phyloP scores from a whole-genome alignment of 768 basidiomycete genomes.

The Boletus rufocinnamomeus region DNA sequence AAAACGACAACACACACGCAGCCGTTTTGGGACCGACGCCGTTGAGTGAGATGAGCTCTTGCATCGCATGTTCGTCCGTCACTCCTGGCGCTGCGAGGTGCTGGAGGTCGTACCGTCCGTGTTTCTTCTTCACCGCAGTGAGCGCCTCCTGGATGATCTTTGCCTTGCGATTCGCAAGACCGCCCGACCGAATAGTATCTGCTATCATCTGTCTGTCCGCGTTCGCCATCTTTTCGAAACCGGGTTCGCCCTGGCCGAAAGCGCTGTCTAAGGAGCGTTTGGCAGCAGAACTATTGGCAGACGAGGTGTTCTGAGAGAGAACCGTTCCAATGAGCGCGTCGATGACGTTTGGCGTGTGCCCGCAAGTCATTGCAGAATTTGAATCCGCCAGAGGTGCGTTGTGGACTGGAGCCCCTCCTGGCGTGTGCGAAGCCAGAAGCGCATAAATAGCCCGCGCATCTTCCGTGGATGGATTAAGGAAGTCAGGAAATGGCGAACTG shows the following conservation, averaged over 20 bases:
- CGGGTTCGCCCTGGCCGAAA: slow-evolving; percentile 48
- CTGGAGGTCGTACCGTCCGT: slow-evolving; percentile 59
- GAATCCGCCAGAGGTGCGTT: slow-evolving; percentile 21
- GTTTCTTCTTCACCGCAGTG: slow-evolving; percentile 42
- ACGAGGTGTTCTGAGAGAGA: slow-evolving; percentile 61
- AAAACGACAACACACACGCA: slow-evolving; percentile 62
- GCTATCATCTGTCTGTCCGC: slow-evolving; percentile 46
- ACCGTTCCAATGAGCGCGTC: slow-evolving; percentile 60
- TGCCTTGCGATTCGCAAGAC: slow-evolving; percentile 62
- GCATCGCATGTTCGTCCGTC: slow-evolving; percentile 54
- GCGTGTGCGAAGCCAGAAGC: slow-evolving; percentile 43
- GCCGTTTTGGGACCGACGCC: slow-evolving; percentile 68
- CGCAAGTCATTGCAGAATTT: slow-evolving; percentile 49
- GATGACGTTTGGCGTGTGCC: slow-evolving; percentile 52
- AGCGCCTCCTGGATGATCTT: slow-evolving; percentile 53
- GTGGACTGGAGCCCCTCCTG: slow-evolving; percentile 34
- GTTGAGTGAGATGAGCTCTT: slow-evolving; percentile 53
- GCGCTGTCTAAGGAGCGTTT: slow-evolving; percentile 47
- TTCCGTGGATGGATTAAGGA: slow-evolving; percentile 43
- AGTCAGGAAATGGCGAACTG: slow-evolving; percentile 51
- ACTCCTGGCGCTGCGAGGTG: slow-evolving; percentile 42
- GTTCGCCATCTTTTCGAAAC: slow-evolving; percentile 49
- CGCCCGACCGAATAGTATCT: slow-evolving; percentile 53
- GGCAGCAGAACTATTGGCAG: slow-evolving; percentile 50
- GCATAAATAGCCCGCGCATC: slow-evolving; percentile 44